Evolutionary conservation across 805 yeast species (phyloP).

Genomic region (Candida taoyuanica): DNA sequence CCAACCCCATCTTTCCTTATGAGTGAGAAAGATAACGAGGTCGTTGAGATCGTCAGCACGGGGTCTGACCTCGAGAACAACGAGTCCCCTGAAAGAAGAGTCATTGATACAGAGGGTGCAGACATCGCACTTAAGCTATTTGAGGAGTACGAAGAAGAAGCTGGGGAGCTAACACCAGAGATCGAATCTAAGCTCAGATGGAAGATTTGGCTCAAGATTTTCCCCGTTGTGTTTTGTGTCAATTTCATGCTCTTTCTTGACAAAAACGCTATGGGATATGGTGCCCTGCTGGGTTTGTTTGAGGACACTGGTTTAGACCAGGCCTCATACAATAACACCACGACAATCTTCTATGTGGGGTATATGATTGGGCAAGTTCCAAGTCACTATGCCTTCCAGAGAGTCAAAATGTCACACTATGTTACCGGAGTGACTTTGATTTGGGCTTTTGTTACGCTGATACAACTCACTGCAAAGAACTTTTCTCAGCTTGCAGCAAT

Average conservation of each 20-base stretch:
- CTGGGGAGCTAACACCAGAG: slow-evolving; percentile 17
- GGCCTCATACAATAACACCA: slow-evolving; percentile 7
- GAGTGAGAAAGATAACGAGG: slow-evolving; percentile 5
- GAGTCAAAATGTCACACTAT: slow-evolving; percentile 5
- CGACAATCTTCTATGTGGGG: slow-evolving; percentile 14
- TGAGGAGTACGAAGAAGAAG: slow-evolving; percentile 11
- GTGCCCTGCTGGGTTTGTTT: slow-evolving; percentile 13
- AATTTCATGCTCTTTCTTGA: slow-evolving; percentile 18
- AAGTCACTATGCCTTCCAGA: slow-evolving; percentile 9
- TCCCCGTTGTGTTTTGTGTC: slow-evolving; percentile 19
- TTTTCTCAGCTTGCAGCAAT: slow-evolving; percentile 9
- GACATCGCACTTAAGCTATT: slow-evolving; percentile 21
- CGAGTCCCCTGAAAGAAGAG: background rate
- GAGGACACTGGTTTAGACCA: slow-evolving; percentile 11
- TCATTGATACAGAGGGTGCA: slow-evolving; percentile 23
- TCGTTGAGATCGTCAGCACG: background rate
- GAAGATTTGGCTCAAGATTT: slow-evolving; percentile 21
- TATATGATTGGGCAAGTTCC: slow-evolving; percentile 15
- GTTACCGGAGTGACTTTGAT: slow-evolving; percentile 4
- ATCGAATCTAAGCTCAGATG: slow-evolving; percentile 8
- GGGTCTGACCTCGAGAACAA: background rate
- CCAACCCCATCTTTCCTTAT: too few relatives aligned
- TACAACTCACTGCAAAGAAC: slow-evolving; percentile 3
- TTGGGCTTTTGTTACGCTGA: slow-evolving; percentile 11
- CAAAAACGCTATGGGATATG: slow-evolving; percentile 17